Conservation (phyloP, 306 rosid genomes). For the Rosa persica region DNA sequence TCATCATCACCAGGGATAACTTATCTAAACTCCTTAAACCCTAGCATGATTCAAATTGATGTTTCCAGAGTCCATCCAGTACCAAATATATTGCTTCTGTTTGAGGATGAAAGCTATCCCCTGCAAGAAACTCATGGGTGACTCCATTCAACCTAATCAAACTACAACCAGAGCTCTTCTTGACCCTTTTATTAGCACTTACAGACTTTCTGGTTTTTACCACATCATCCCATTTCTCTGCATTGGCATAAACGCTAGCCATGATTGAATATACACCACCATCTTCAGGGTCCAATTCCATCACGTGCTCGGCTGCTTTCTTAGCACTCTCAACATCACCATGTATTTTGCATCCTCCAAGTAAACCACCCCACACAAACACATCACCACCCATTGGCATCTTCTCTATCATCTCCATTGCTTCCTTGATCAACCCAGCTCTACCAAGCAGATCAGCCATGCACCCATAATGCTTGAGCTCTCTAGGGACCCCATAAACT, state of each 20-base stretch:
- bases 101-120: slow-evolving; percentile 20
- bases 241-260: slow-evolving; percentile 67
- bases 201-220: slow-evolving; percentile 51
- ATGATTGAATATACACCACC: slow-evolving; percentile 75
- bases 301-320: slow-evolving; percentile 64
- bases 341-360: slow-evolving; percentile 74
- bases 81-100: slow-evolving; percentile 20
- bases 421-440: slow-evolving; percentile 68
- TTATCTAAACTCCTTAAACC: neutral
- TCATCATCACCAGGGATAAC: neutral
- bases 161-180: slow-evolving; percentile 59
- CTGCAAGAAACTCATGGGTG: slow-evolving; percentile 26
- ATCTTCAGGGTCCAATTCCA: slow-evolving; percentile 75
- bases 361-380: slow-evolving; percentile 77
- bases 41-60: slow-evolving; percentile 18
- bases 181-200: slow-evolving; percentile 46
- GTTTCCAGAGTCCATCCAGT: slow-evolving; percentile 20
- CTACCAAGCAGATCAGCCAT: slow-evolving; percentile 77
- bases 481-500: slow-evolving; percentile 47
- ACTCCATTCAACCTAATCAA: slow-evolving; percentile 41
- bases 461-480: slow-evolving; percentile 73
- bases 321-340: slow-evolving; percentile 64
- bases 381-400: slow-evolving; percentile 76
- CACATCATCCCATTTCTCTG: slow-evolving; percentile 67
- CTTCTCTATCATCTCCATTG: slow-evolving; percentile 46